These are phyloP conservation scores for Aspergillus sp. DNA, from an alignment of 2,329 filamentous ascomycete genomes.

Conservation along the genomic window DNA sequence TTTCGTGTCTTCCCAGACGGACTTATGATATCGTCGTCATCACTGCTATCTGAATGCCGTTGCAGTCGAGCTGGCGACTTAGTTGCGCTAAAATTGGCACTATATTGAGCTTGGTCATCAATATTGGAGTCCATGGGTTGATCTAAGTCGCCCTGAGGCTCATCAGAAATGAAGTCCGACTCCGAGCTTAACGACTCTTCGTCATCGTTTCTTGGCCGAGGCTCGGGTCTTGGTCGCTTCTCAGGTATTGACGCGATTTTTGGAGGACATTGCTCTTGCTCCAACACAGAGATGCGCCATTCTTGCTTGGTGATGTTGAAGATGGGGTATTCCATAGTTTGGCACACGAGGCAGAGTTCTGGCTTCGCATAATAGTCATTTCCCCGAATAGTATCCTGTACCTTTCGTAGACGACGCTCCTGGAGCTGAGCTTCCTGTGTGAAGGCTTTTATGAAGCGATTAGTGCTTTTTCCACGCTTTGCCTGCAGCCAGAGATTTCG, in stretches of 20 bases:
- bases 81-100: background rate
- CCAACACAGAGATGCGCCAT: constrained; percentile 41
- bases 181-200: constrained; percentile 30
- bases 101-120: background rate
- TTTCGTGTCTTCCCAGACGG: constrained; percentile 13
- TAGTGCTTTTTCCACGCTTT: constrained; percentile 35
- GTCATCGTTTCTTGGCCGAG: constrained; percentile 11
- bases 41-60: constrained; percentile 12
- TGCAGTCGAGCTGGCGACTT: constrained; percentile 3
- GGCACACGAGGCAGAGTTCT: constrained; percentile 50
- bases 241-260: constrained; percentile 14
- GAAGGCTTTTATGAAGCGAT: constrained; percentile 39
- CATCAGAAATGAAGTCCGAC: constrained; percentile 5
- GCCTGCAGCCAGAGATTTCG: constrained; percentile 54
- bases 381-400: constrained; percentile 46
- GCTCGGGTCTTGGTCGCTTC: constrained; percentile 2
- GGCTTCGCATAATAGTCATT: constrained; percentile 46
- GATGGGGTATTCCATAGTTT: constrained; percentile 57
- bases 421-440: constrained; percentile 37
- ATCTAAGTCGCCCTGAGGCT: background rate
- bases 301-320: constrained; percentile 44
- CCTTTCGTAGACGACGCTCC: constrained; percentile 47
- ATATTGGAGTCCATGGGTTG: constrained; percentile 8
- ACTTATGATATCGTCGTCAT: constrained; percentile 17
- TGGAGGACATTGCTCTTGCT: constrained; percentile 23